Conservation (phyloP, 2,329 filamentous ascomycete species). For the Trichoderma sp. region DNA sequence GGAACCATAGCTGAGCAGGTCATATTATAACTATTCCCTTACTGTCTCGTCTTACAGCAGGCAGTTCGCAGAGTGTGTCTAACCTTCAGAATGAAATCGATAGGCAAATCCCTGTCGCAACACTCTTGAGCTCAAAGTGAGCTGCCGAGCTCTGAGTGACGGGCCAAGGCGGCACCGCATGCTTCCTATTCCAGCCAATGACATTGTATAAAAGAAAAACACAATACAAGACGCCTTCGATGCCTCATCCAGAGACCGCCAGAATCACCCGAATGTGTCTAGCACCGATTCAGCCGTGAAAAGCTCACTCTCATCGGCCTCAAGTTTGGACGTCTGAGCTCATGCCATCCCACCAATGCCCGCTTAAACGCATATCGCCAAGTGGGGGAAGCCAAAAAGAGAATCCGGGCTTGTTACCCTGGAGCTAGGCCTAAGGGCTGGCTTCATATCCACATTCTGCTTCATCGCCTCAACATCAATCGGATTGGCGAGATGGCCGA, state of each 20-base stretch:
- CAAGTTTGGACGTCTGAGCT: background rate
- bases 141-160: constrained; percentile 27
- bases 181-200: constrained; percentile 26
- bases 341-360: constrained; percentile 18
- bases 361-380: constrained; percentile 16
- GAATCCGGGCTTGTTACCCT: background rate
- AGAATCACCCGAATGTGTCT: background rate
- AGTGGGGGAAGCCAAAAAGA: background rate
- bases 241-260: background rate
- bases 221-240: background rate
- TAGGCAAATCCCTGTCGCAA: constrained; percentile 25
- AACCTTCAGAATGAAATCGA: constrained; percentile 27
- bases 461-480: background rate
- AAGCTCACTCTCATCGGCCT: background rate
- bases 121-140: constrained; percentile 26
- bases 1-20: background rate
- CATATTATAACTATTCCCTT: background rate
- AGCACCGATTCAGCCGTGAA: background rate
- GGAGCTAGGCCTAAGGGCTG: background rate
- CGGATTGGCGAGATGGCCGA: constrained; percentile 17
- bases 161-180: constrained; percentile 30
- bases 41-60: background rate
- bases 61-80: background rate
- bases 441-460: background rate
- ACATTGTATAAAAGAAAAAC: constrained; percentile 21